A percentile compares a stretch with the other conserved stretches of the same genome.
Conservation (phyloP, 192 early-diverging fungal species). For the Backusella australiensis region DNA sequence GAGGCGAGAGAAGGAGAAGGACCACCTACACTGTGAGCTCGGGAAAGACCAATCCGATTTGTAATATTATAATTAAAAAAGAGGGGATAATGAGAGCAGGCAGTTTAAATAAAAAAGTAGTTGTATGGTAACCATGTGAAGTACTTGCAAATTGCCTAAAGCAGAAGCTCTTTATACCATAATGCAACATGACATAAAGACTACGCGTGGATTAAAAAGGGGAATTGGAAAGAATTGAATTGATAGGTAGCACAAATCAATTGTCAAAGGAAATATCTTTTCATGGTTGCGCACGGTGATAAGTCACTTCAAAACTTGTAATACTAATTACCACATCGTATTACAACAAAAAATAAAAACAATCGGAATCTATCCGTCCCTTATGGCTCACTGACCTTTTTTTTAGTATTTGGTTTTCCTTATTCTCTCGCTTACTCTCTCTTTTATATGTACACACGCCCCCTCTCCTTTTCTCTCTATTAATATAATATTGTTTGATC, state of each 20-base stretch:
- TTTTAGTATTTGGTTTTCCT: background rate
- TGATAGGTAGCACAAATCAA: background rate
- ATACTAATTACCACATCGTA: background rate
- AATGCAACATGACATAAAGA: background rate
- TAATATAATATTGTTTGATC: background rate
- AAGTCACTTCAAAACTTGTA: conserved; percentile 7
- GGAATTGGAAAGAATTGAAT: background rate
- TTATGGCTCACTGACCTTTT: background rate
- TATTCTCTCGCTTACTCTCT: background rate
- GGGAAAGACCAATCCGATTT: background rate
- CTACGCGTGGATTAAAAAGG: conserved; percentile 1
- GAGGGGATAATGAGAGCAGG: background rate
- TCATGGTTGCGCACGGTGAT: conserved; percentile 5
- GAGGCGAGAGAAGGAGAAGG: background rate
- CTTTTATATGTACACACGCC: background rate
- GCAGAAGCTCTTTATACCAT: background rate
- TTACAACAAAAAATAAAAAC: background rate
- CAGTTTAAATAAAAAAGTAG: conserved; percentile 1
- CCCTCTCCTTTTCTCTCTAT: background rate
- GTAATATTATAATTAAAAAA: background rate
- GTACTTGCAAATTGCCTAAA: background rate
- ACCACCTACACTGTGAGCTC: background rate
- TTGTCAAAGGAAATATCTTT: background rate
- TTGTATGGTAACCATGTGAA: background rate
- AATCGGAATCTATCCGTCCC: background rate